Evolutionary conservation across 768 basidiomycete genomes (phyloP), one percentile per base, ranked within the genome.

Genomic region (Fomitopsis pulvina): DNA sequence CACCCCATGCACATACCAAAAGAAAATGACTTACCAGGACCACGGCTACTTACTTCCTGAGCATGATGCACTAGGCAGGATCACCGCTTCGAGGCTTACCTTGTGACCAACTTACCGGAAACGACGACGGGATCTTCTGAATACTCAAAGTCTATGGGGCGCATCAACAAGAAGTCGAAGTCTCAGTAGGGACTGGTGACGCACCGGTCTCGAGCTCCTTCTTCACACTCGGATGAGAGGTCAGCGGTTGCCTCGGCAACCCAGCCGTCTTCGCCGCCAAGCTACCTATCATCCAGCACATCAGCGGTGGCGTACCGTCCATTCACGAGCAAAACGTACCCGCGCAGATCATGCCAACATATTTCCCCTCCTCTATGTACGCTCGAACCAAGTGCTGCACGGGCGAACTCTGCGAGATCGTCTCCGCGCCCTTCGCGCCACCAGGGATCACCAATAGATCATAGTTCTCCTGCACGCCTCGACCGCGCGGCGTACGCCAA

Each of bases 261-360:
- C 71, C 71, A 0, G 87, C 72, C 0, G 77, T 77, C 50, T 80
- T 70, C 0, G 89, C 89, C 24, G 79, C 76, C 29, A 89, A 69
- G 41, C 80, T 81, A n/a, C 87, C 87, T 88, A 56, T 1, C 26
- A 25, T n/a, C n/a, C n/a, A n/a, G n/a, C n/a, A n/a, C n/a, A n/a
- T n/a, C n/a, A n/a, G n/a, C n/a, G n/a, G n/a, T n/a, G n/a, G n/a
- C n/a, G n/a, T n/a, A n/a, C n/a, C n/a, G n/a, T n/a, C n/a, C n/a
- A n/a, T n/a, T n/a, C n/a, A n/a, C n/a, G n/a, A n/a, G n/a, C n/a
- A 39, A 4, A 25, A 63, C 73, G 28, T 47, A 83, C 88, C 88
- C 45, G 89, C 89, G 59, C 89, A 92, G 41, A 91, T 88, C 88
- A 91, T 89, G 1, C 81, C 89, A 22, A 92, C 83, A 24, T 76